A percentile compares a stretch with the other conserved stretches of the same genome.
phyloP scores from a whole-genome alignment of 148 eudicot species.

The Tetragonia tetragonoides region DNA sequence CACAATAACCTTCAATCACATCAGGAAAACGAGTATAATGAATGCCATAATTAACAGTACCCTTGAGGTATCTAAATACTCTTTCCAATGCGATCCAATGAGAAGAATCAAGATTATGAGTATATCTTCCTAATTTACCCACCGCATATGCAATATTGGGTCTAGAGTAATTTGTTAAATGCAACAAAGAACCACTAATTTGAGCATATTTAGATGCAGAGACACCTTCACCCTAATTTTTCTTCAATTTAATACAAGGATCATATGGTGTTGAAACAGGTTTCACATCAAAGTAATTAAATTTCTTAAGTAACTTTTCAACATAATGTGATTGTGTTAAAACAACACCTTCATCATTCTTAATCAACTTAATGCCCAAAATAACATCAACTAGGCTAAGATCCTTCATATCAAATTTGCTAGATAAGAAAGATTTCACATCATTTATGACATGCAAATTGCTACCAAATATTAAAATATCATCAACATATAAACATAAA shows the following conservation, averaged over 20 bases:
- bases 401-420: too few species aligned
- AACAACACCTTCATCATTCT: too few species aligned
- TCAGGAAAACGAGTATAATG: not conserved
- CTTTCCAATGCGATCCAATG: not conserved
- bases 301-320: not conserved
- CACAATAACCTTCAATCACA: not conserved
- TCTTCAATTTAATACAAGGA: not conserved
- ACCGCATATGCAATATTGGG: too few species aligned
- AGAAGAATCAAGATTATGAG: not conserved
- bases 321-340: not conserved
- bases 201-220: not conserved
- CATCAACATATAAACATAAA: too few species aligned
- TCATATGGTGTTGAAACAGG: not conserved
- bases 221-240: not conserved
- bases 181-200: too few species aligned
- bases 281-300: not conserved
- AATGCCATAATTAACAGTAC: not conserved
- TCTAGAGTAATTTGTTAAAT: too few species aligned
- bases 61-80: not conserved
- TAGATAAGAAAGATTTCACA: too few species aligned
- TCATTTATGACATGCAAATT: too few species aligned
- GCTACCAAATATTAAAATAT: too few species aligned
- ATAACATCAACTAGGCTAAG: too few species aligned
- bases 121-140: not conserved
- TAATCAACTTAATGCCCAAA: too few species aligned